Base-by-base conservation (phyloP, 352 stramenopile species). In the Phytophthora sp. region DNA sequence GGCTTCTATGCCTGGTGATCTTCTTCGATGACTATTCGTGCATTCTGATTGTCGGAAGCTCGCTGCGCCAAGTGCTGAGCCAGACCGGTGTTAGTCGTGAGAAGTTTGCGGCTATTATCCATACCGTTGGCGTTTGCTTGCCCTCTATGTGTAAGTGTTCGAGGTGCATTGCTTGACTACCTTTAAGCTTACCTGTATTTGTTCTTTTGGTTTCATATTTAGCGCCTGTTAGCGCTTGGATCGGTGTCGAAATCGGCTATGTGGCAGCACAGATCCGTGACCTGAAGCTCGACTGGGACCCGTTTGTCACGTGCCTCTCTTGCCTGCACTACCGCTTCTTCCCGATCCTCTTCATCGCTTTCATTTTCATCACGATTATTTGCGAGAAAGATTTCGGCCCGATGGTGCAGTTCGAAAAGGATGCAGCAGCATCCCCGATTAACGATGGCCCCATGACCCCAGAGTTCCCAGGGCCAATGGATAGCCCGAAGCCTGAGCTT, bases 21-120 rank as follows among this genome's bases (percentile, higher is more conserved):
- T 97, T 97, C 78, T 97, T 97, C 57, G 91, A 97, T 62, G 91
- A 97, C 72, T 97, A 96, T 74, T 95, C 89, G 60, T 96, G 84
- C 61, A 96, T 96, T 41, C 66, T 97, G 15, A 96, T 97, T 69
- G 86, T 97, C 39, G 91, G 91, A 51, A 95, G 86, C 69, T 94
- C 88, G 48, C 72, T 95, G 43, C 85, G 86, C 24, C 84, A 89
- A 57, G 86, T 95, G 31, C 52, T 95, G 32, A 91, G 81, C 51
- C 73, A 94, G 51, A 94, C 84, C 1, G 83, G 88, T 34, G 88
- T 96, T 42, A 94, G 84, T 51, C 79, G 78, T 15, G 89, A 95
- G 46, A 97, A 97, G 52, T 96, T 96, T 52, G 89, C 90, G 9
- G 90, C 79, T 15, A 94, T 97, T 58, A 92, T 96, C 26, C 89